Base-by-base conservation (phyloP, 805 yeast genomes). In the Priceomyces haplophilus region DNA sequence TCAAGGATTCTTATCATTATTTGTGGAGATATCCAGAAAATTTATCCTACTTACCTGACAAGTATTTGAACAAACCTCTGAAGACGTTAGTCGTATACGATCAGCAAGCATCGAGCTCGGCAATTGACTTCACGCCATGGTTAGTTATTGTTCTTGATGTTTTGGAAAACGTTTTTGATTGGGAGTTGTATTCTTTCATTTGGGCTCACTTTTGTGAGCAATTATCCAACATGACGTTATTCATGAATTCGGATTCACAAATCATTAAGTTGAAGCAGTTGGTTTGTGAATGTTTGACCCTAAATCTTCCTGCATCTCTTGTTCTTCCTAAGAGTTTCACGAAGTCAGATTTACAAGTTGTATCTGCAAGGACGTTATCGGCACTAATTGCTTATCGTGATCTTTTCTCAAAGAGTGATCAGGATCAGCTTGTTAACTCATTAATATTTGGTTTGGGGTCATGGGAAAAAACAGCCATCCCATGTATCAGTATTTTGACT, bases 381-480 rank as follows among this genome's bases (percentile, higher is more conserved):
- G 72, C 85, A 0, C 62, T 85, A 33, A 58, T 82, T 7, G 85
- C 86, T 1, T 83, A 82, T 49, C 82, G 78, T 45, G 67, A 65
- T 15, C 58, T 67, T 19, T 77, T 82, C 47, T 57, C 78, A 6
- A 79, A 77, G 46, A 62, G 60, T 15, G 87, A 82, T 38, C 80
- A 82, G 46, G 90, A 85, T 54, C 78, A 73, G 44, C 67, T 87
- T 18, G 72, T 86, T 13, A 74, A 73, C 42, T 72, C 88, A 0
- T 67, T 84, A 20, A 66, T 83, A 10, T 62, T 73, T 36, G 86
- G 87, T 0, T 61, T 86, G 41, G 75, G 80, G 1, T 80, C 88
- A 0, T 84, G 90, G 87, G 88, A 88, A 46, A 79, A 78, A 46
- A 80, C 95, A 0, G 86, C 88, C 0, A 76, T 83, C 27, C 88